A percentile compares a stretch with the other conserved stretches of the same genome.
phyloP scores from a whole-genome alignment of 345 rosid species.

The Dimocarpus longan region DNA sequence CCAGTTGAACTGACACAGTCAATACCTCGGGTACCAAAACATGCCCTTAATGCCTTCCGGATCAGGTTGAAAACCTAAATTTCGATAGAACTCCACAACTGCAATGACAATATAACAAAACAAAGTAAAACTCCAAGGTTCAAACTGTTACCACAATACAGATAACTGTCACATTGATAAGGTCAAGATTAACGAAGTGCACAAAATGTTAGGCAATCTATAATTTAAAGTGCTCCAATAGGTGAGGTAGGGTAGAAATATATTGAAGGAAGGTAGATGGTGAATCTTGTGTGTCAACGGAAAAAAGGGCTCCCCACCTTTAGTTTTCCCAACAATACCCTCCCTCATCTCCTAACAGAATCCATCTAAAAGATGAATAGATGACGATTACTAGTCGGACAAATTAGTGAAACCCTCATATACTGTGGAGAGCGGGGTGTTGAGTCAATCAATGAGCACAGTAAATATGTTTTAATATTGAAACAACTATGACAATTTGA shows the following conservation, averaged over 20 bases:
- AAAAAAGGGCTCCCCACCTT: not conserved
- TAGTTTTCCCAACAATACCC: not conserved
- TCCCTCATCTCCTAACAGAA: not conserved
- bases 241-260: not conserved
- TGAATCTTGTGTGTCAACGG: not conserved
- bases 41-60: conserved; percentile 98
- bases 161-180: not conserved
- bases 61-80: conserved; percentile 91
- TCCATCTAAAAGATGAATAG: not conserved
- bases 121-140: conserved; percentile 1
- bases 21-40: conserved; percentile 93
- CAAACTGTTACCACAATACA: not conserved
- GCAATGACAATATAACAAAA: conserved; percentile 28
- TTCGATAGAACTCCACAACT: conserved; percentile 95
- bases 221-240: not conserved
- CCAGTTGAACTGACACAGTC: conserved; percentile 15
- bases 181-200: not conserved
- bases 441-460: not conserved
- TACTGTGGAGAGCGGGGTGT: not conserved
- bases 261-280: not conserved
- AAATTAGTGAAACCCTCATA: not conserved
- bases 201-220: not conserved
- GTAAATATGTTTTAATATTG: not conserved
- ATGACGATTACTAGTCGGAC: not conserved
- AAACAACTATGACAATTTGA: not conserved